Evolutionary conservation across 2,329 filamentous ascomycete species (phyloP), one percentile per base, ranked within the genome.

Genomic region (Pseudogymnoascus sp.): DNA sequence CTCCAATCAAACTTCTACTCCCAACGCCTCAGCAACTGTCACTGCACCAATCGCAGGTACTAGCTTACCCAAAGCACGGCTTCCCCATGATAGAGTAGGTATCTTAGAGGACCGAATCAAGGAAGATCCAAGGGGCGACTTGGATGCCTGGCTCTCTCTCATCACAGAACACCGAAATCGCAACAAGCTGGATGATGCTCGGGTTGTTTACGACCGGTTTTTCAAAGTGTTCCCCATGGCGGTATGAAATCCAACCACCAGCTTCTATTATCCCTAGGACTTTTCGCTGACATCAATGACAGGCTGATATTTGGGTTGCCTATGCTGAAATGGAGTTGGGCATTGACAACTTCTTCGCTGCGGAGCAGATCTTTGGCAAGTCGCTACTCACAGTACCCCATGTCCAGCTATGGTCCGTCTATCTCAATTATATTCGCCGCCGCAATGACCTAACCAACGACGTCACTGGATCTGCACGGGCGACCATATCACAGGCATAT

Each of bases 381-480:
- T 92, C 89, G 34, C 84, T 99, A 40, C 82, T 91, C 69, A 84
- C 84, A 7, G 88, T 95, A 18, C 88, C 90, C 10, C 90, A 93
- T 73, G 89, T 97, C 40, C 85, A 89, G 66, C 83, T 99, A 18
- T 99, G 93, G 91, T 91, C 89, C 5, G 84, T 92, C 34, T 99
- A 99, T 74, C 85, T 99, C 66, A 92, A 97, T 76, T 97, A 97
- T 74, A 90, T 97, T 66, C 91, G 95, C 62, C 89, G 95, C 59
- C 85, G 91, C 67, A 95, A 97, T 75, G 93, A 96, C 68, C 79
- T 97, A 64, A 91, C 82, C 46, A 87, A 89, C 70, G 95, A 97
- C 73, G 80, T 88, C 1, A 85, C 84, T 38, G 91, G 91, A 18
- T 81, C 87, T 67, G 90, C 91, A 59, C 89, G 95, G 65, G 84